Base-by-base conservation (phyloP, 139 green algal species). In the Chlorella sp. region DNA sequence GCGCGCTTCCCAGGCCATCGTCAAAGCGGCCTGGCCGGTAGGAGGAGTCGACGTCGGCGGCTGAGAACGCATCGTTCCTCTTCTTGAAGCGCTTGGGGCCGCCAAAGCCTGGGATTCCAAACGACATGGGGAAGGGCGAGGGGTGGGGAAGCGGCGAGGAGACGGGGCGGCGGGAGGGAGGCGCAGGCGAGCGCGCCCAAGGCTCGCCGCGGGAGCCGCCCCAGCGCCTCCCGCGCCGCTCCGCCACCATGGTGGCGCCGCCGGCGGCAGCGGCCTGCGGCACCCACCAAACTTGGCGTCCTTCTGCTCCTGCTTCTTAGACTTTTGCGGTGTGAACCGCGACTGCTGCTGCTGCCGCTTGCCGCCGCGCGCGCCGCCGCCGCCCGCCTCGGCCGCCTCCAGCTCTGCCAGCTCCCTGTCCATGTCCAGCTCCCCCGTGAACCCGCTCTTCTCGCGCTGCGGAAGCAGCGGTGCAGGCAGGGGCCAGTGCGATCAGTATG, bases 11-110 rank as follows among this genome's bases (percentile, higher is more conserved):
- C 51, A 81, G 21, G 21, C 65, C 71, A 21, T 82, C 77, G 46
- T 74, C 67, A 62, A 82, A 83, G 36, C 66, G 60, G 14, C 74
- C 64, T 1, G 79, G 79, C 41, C 79, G 80, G 85, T 88, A 95
- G n/a, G 73, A 68, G n/a, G n/a, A n/a, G 46, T 86, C 77, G 91
- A 97, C 94, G 80, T 95, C 85, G 14, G 88, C 91, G 6, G 91
- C 82, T 3, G 85, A 93, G 40, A 75, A 80, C 0, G 92, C 90
- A 68, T 97, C 92, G 82, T 98, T 98, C 87, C 96, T 93, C 86
- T 98, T 98, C 35, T 74, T 71, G 62, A 90, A 45, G 12, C 85
- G 71, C 82, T 98, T 98, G 60, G 74, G 84, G 3, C 95, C 95
- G 25, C 95, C 94, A 86, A 97, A 97, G 19, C 93, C 91, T 89